A percentile compares a stretch with the other conserved stretches of the same genome.
phyloP scores from a whole-genome alignment of 140 eudicot species.

The Erigeron philadelphicus region DNA sequence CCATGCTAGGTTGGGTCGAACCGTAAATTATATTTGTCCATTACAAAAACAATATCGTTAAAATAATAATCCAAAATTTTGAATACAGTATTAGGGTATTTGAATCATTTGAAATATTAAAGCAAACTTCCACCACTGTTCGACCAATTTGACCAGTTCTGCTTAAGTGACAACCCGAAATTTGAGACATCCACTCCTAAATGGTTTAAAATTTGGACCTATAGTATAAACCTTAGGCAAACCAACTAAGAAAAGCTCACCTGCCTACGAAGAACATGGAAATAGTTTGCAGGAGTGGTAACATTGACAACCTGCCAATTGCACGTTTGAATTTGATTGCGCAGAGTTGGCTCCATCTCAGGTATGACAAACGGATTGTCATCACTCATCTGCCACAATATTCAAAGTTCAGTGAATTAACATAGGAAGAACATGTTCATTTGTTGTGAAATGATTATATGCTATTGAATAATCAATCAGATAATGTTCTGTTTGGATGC shows the following conservation, averaged over 20 bases:
- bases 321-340: conserved; percentile 87
- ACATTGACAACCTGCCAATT: conserved; percentile 96
- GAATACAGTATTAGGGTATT: not conserved
- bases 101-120: not conserved
- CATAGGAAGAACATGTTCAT: not conserved
- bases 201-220: not conserved
- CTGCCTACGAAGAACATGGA: conserved; percentile 90
- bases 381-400: conserved; percentile 71
- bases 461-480: not conserved
- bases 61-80: not conserved
- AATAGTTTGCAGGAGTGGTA: conserved; percentile 93
- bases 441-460: not conserved
- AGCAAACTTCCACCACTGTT: not conserved
- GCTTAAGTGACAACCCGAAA: not conserved
- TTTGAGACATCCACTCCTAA: not conserved
- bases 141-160: not conserved
- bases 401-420: not conserved
- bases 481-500: not conserved
- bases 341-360: conserved; percentile 78
- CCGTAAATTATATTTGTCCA: not conserved
- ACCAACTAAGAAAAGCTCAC: conserved; percentile 35
- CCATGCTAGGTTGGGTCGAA: not conserved
- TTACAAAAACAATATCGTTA: not conserved
- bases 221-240: not conserved
- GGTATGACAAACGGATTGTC: conserved; percentile 79